Conservation (phyloP, 129 eudicot genomes). For the Flaveria sonorensis region DNA sequence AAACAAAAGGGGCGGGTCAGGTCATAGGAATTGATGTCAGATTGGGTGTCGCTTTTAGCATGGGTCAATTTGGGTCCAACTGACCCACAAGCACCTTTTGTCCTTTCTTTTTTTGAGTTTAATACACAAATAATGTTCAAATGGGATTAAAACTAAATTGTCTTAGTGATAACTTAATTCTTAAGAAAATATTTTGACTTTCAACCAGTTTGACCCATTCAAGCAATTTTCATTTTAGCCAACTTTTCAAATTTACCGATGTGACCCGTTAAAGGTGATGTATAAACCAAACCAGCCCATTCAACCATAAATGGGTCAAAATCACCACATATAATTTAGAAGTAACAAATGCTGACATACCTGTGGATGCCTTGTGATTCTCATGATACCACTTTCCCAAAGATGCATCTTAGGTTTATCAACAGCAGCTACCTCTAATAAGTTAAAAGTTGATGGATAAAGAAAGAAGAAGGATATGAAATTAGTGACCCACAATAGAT, state of each 20-base stretch:
- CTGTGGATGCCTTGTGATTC: slow-evolving; percentile 99
- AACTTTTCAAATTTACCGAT: background rate
- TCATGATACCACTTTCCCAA: slow-evolving; percentile 99
- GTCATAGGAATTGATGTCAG: background rate
- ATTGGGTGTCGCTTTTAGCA: background rate
- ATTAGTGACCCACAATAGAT: slow-evolving; percentile 61
- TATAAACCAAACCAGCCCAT: background rate
- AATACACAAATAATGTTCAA: background rate
- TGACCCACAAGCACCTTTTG: background rate
- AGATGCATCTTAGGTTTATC: slow-evolving; percentile 99
- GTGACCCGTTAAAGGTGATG: background rate
- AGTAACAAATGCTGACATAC: slow-evolving; percentile 36
- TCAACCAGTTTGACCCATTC: background rate
- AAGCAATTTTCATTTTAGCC: background rate
- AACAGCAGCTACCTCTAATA: slow-evolving; percentile 97
- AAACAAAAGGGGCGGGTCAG: background rate
- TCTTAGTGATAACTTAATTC: background rate
- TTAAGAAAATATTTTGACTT: background rate
- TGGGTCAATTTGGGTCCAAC: background rate
- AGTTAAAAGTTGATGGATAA: slow-evolving; percentile 92
- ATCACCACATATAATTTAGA: background rate
- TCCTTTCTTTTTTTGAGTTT: background rate
- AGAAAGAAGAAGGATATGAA: slow-evolving; percentile 90
- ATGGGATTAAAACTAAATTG: background rate
- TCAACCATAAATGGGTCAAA: background rate